Percentiles rank a stretch among this genome's conserved stretches.
phyloP scores from a whole-genome alignment of 352 stramenopile species.

The Phytophthora uliginosa region DNA sequence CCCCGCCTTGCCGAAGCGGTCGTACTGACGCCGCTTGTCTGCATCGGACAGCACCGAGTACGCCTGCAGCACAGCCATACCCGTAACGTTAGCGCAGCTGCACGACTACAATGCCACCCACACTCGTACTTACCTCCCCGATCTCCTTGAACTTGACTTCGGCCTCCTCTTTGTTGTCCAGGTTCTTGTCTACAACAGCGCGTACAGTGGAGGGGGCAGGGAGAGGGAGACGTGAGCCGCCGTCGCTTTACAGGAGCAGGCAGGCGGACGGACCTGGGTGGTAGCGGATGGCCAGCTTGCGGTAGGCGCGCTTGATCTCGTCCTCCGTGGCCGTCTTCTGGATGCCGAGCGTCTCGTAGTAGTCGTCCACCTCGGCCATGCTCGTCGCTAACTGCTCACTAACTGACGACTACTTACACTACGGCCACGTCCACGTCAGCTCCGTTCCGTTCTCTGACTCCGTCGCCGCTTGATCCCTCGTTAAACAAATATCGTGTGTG shows the following conservation, averaged over 20 bases:
- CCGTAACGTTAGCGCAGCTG: neutral
- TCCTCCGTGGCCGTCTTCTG: constrained; percentile 78
- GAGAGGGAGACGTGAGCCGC: neutral
- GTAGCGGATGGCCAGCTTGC: constrained; percentile 89
- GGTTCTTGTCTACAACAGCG: constrained; percentile 83
- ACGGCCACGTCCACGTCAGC: constrained; percentile 12
- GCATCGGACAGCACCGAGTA: constrained; percentile 94
- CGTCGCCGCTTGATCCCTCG: neutral
- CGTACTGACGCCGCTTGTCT: constrained; percentile 91
- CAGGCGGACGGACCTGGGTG: constrained; percentile 69
- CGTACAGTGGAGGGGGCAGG: neutral
- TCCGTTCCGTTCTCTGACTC: neutral
- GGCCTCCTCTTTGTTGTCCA: constrained; percentile 89
- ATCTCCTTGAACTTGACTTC: constrained; percentile 93
- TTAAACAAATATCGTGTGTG: constrained; percentile 1
- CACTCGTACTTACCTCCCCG: constrained; percentile 58
- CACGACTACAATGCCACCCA: neutral
- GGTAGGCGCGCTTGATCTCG: constrained; percentile 89
- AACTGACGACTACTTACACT: constrained; percentile 7
- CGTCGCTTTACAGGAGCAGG: neutral
- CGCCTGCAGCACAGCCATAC: constrained; percentile 48
- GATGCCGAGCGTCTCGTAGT: constrained; percentile 81
- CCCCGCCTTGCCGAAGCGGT: constrained; percentile 91
- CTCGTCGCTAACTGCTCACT: neutral
- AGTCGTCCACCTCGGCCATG: constrained; percentile 68